Conservation (phyloP, 495 filamentous ascomycete genomes). For the Aspergillus bridgeri region DNA sequence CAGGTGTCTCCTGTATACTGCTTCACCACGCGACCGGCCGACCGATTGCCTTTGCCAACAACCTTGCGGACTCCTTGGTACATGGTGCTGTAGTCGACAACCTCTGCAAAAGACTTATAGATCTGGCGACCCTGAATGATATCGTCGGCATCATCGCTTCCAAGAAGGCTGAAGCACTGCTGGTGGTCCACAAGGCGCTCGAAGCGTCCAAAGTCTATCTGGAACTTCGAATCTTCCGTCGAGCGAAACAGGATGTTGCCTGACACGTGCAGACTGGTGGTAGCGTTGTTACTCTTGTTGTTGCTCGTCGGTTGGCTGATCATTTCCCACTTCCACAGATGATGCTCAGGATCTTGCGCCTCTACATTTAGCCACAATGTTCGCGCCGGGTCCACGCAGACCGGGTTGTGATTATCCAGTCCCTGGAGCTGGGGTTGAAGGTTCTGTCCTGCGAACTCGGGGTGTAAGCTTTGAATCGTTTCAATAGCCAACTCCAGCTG, state of each 20-base stretch:
- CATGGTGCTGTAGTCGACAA: constrained; percentile 45
- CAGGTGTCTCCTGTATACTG: constrained; percentile 32
- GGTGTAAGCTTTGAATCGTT: constrained; percentile 36
- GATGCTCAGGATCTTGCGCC: constrained; percentile 13
- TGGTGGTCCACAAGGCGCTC: constrained; percentile 38
- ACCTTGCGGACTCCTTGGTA: constrained; percentile 46
- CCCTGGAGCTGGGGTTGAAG: constrained; percentile 34
- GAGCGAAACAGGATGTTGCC: constrained; percentile 6
- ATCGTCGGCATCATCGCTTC: constrained; percentile 39
- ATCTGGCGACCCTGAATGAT: constrained; percentile 48
- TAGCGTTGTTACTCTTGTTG: neutral
- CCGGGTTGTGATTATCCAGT: constrained; percentile 37
- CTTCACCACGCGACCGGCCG: constrained; percentile 43
- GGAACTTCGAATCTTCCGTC: neutral
- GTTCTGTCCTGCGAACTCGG: constrained; percentile 19
- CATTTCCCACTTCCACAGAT: constrained; percentile 23
- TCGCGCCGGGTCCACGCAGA: constrained; percentile 37
- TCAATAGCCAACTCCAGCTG: constrained; percentile 48
- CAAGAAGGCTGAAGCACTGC: constrained; percentile 36
- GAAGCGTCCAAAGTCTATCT: constrained; percentile 38
- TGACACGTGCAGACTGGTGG: constrained; percentile 10
- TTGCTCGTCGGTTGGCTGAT: constrained; percentile 13
- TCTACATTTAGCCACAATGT: constrained; percentile 37
- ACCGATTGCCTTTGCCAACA: constrained; percentile 41
- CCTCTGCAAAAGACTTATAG: constrained; percentile 42